These are phyloP conservation scores for Diaporthe sp. DNA, from an alignment of 2,329 filamentous ascomycete species.

Conservation along the genomic window DNA sequence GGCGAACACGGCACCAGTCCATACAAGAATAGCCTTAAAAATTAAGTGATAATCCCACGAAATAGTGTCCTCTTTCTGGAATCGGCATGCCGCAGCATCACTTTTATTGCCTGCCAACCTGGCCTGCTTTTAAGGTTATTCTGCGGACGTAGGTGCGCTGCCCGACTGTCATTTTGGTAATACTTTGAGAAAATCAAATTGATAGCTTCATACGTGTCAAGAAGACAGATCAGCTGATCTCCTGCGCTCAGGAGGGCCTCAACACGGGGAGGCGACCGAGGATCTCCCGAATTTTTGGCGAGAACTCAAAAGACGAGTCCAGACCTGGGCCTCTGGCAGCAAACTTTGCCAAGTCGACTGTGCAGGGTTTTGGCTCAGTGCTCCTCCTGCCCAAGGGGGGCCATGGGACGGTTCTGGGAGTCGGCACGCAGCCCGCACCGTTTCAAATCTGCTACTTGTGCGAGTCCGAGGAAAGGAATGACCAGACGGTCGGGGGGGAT, in stretches of 20 bases:
- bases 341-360: conserved; percentile 23
- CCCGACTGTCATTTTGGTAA: too few species aligned
- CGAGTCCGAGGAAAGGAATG: not conserved
- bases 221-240: not conserved
- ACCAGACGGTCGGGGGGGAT: not conserved
- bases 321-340: not conserved
- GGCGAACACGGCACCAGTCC: not conserved
- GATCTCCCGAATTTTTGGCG: not conserved
- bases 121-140: not conserved
- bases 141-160: not conserved
- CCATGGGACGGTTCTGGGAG: not conserved
- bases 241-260: not conserved
- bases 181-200: not conserved
- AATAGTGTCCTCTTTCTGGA: not conserved
- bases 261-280: not conserved
- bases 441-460: conserved; percentile 7
- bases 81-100: too few species aligned
- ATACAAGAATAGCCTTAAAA: not conserved
- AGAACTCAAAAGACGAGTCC: not conserved
- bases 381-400: not conserved
- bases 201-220: not conserved
- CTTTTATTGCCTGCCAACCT: not conserved
- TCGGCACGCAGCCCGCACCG: not conserved
- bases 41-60: conserved; percentile 16
- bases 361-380: not conserved